A percentile compares a stretch with the other conserved stretches of the same genome.
phyloP scores from a whole-genome alignment of 805 yeast genomes.

The Cyberlindnera subsufficiens region DNA sequence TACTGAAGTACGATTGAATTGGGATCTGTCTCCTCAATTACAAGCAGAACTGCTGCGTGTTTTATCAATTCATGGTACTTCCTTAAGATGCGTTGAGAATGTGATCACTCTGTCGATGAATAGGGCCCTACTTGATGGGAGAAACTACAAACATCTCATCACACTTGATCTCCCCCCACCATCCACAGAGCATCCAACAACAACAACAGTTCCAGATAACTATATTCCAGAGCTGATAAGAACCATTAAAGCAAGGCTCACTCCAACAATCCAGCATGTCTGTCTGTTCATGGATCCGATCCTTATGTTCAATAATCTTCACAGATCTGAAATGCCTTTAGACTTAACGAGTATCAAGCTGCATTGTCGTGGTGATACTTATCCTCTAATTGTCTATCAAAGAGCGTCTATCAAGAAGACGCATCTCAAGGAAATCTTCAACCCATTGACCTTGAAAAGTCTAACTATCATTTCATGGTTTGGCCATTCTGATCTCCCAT shows the following conservation, averaged over 20 bases:
- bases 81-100: conserved; percentile 32
- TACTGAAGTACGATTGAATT: conserved; percentile 34
- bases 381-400: conserved; percentile 25
- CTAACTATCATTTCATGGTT: conserved; percentile 39
- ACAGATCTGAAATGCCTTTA: conserved; percentile 20
- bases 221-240: conserved; percentile 25
- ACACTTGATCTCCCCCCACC: conserved; percentile 27
- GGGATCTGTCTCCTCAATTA: conserved; percentile 31
- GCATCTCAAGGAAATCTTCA: conserved; percentile 31
- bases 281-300: conserved; percentile 36
- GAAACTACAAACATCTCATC: conserved; percentile 15
- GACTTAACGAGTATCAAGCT: conserved; percentile 32
- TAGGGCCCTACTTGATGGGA: conserved; percentile 27
- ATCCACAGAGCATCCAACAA: conserved; percentile 12
- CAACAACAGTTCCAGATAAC: no score
- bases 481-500: conserved; percentile 27
- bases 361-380: conserved; percentile 37
- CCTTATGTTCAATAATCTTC: conserved; percentile 28
- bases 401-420: conserved; percentile 16
- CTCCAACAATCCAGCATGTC: conserved; percentile 12
- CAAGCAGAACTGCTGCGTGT: conserved; percentile 27
- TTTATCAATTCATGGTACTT: conserved; percentile 24
- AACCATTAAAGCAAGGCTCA: conserved; percentile 23
- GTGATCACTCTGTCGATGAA: conserved; percentile 34
- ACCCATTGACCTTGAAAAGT: conserved; percentile 27